Conservation (phyloP, 768 basidiomycete species). For the Phaffia tasmanica region DNA sequence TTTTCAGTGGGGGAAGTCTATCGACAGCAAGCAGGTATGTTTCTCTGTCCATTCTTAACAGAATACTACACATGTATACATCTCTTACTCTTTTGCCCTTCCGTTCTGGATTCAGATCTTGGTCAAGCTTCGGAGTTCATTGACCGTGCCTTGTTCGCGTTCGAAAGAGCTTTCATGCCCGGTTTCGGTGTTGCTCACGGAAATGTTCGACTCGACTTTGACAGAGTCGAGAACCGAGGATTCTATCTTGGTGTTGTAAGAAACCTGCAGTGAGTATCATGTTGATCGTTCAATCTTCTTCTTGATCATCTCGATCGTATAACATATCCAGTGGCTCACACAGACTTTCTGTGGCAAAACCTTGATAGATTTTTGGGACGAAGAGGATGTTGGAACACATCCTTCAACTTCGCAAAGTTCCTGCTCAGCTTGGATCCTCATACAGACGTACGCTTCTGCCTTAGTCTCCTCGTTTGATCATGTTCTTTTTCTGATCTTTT, state of each 20-base stretch:
- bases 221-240: slow-evolving; percentile 78
- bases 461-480: background rate
- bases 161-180: slow-evolving; percentile 79
- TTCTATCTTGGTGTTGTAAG: slow-evolving; percentile 82
- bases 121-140: slow-evolving; percentile 73
- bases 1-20: slow-evolving; percentile 25
- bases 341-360: background rate
- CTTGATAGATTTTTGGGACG: slow-evolving; percentile 61
- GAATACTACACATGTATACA: background rate
- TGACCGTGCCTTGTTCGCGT: slow-evolving; percentile 86
- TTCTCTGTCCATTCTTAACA: background rate
- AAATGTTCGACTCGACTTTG: slow-evolving; percentile 73
- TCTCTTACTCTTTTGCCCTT: background rate
- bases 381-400: slow-evolving; percentile 77
- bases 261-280: slow-evolving; percentile 55
- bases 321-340: background rate
- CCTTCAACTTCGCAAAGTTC: slow-evolving; percentile 83
- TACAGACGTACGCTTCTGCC: slow-evolving; percentile 30
- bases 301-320: background rate
- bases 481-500: slow-evolving; percentile 17
- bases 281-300: background rate
- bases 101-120: slow-evolving; percentile 48
- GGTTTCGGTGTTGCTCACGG: slow-evolving; percentile 76
- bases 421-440: slow-evolving; percentile 73
- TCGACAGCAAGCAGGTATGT: slow-evolving; percentile 29